phyloP scores from a whole-genome alignment of 108 stramenopile species.

The Cyclotella atomus region DNA sequence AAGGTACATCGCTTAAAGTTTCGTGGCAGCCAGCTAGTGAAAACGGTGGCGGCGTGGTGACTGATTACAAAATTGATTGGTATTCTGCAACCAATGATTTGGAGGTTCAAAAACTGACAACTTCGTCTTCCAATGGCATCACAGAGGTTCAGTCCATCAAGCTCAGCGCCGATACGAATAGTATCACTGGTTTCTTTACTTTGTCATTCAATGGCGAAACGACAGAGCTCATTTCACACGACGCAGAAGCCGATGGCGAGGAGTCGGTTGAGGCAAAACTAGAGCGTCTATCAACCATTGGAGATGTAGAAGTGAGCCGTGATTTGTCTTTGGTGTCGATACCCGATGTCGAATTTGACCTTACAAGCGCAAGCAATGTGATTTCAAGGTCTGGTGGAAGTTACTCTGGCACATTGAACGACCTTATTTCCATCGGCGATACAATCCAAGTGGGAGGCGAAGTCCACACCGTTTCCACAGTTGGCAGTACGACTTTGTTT shows the following conservation, averaged over 20 bases:
- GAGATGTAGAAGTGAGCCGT: slow-evolving; percentile 74
- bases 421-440: slow-evolving; percentile 40
- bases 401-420: slow-evolving; percentile 14
- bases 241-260: slow-evolving; percentile 74
- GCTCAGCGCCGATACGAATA: slow-evolving; percentile 58
- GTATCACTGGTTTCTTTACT: slow-evolving; percentile 79
- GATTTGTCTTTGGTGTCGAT: slow-evolving; percentile 62
- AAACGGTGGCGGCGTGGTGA: slow-evolving; percentile 46
- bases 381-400: slow-evolving; percentile 24
- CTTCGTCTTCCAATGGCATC: slow-evolving; percentile 65
- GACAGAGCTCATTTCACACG: slow-evolving; percentile 74
- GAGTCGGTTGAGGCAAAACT: slow-evolving; percentile 65
- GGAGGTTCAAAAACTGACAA: slow-evolving; percentile 83
- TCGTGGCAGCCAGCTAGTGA: slow-evolving; percentile 48
- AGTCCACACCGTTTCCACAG: slow-evolving; percentile 27
- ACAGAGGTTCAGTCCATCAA: slow-evolving; percentile 65
- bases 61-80: slow-evolving; percentile 64
- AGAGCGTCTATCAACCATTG: slow-evolving; percentile 65
- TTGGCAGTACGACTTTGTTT: slow-evolving; percentile 35
- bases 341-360: slow-evolving; percentile 48
- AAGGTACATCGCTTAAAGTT: slow-evolving; percentile 54
- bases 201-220: slow-evolving; percentile 68
- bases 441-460: slow-evolving; percentile 50
- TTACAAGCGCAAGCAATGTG: slow-evolving; percentile 41
- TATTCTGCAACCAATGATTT: slow-evolving; percentile 46